phyloP scores from a whole-genome alignment of 106 monocot species.

The Dioscorea alata region DNA sequence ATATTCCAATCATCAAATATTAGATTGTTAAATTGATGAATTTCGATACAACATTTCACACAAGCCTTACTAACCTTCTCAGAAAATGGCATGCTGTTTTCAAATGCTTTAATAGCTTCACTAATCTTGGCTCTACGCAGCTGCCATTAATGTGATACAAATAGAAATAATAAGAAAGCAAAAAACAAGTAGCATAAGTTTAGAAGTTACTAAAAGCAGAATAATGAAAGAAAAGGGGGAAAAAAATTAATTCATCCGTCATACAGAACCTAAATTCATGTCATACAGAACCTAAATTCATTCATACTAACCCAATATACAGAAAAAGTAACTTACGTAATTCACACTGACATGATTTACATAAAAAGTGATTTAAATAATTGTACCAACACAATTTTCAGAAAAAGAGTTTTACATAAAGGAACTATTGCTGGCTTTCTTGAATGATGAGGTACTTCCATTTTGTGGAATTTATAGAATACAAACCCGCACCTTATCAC shows the following conservation, averaged over 20 bases:
- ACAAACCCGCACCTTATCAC: conserved; percentile 8
- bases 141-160: conserved; percentile 15
- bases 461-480: neutral
- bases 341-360: neutral
- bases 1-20: too few species aligned
- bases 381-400: neutral
- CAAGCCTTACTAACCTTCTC: conserved; percentile 15
- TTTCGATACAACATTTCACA: too few species aligned
- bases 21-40: too few species aligned
- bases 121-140: conserved; percentile 29
- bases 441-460: neutral
- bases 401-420: neutral
- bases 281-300: neutral
- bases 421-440: neutral
- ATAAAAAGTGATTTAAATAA: neutral
- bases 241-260: neutral
- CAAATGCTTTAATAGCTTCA: conserved; percentile 38
- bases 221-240: neutral
- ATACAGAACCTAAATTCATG: neutral
- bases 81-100: conserved; percentile 28
- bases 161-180: neutral
- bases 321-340: neutral
- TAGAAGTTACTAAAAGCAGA: neutral
- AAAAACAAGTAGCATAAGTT: neutral
- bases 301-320: neutral